phyloP scores from a whole-genome alignment of 192 early-diverging fungal genomes.

The Backusella sp. region DNA sequence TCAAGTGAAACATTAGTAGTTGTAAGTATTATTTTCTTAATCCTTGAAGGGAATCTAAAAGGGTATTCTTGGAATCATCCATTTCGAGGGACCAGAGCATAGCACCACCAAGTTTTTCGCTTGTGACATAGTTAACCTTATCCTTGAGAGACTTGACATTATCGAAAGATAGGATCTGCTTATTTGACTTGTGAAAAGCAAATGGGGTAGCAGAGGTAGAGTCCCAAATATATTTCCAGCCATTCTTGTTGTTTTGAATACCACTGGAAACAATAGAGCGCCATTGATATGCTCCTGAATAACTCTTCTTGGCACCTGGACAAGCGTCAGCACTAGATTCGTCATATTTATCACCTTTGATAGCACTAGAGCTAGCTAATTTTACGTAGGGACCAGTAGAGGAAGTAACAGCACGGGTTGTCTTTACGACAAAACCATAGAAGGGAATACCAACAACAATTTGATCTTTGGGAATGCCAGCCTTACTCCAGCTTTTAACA shows the following conservation, averaged over 20 bases:
- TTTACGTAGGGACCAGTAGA: neutral
- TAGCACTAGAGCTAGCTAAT: neutral
- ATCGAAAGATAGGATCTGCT: constrained; percentile 74
- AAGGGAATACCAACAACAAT: constrained; percentile 44
- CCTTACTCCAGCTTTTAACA: constrained; percentile 22
- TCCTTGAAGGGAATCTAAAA: constrained; percentile 7
- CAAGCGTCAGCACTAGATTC: constrained; percentile 25
- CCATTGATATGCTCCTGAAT: constrained; percentile 34
- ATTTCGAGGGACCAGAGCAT: constrained; percentile 61
- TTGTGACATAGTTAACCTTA: constrained; percentile 57
- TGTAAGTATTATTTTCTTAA: neutral
- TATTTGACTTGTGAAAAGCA: constrained; percentile 57
- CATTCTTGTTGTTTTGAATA: constrained; percentile 8
- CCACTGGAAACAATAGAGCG: constrained; percentile 16
- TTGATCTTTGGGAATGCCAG: constrained; percentile 38
- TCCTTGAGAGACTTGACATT: constrained; percentile 48
- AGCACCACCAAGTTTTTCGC: constrained; percentile 52
- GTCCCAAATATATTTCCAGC: constrained; percentile 69
- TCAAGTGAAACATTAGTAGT: neutral
- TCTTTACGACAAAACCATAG: constrained; percentile 32
- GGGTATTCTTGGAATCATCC: constrained; percentile 6
- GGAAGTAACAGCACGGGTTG: neutral
- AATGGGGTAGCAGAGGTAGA: constrained; percentile 64
- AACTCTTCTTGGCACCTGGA: constrained; percentile 14
- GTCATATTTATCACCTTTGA: constrained; percentile 37